A percentile compares a stretch with the other conserved stretches of the same genome.
Evolutionary conservation across 2,329 filamentous ascomycete species (phyloP).

Genomic region (Pochonia chlamydosporia): DNA sequence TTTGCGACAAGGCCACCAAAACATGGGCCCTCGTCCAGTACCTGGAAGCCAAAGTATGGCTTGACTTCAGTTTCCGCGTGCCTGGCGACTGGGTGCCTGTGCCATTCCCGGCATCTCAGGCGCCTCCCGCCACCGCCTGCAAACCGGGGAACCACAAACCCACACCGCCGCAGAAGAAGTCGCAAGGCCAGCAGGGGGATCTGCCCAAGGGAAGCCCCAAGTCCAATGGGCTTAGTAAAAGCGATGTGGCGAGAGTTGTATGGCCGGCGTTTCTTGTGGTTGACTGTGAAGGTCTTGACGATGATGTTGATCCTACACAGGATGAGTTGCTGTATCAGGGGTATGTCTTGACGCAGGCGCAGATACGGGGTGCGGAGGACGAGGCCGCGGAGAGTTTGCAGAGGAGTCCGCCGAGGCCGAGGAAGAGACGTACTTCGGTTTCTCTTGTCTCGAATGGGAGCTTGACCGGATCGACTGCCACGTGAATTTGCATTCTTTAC

Average conservation of each 20-base stretch:
- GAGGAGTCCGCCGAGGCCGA: not conserved
- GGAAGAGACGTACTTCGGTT: not conserved
- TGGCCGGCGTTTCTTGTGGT: not conserved
- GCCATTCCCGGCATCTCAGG: too few relatives aligned
- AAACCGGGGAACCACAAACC: not conserved
- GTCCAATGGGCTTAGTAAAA: not conserved
- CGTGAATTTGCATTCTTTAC: too few relatives aligned
- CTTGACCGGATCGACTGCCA: too few relatives aligned
- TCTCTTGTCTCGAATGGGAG: not conserved
- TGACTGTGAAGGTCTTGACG: not conserved
- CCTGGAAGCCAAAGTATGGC: not conserved
- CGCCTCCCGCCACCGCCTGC: not conserved
- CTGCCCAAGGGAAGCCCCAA: too few relatives aligned
- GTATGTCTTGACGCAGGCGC: not conserved
- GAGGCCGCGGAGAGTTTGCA: not conserved
- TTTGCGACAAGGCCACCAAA: not conserved
- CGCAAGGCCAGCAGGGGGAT: too few relatives aligned
- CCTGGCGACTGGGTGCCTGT: not conserved
- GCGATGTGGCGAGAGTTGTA: not conserved
- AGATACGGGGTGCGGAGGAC: not conserved
- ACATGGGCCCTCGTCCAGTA: not conserved
- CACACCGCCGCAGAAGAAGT: not conserved
- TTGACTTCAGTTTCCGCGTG: not conserved
- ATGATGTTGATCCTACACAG: not conserved
- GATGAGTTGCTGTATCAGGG: not conserved